Conservation (phyloP, 148 eudicot species). For the Heliosperma pusillum region DNA sequence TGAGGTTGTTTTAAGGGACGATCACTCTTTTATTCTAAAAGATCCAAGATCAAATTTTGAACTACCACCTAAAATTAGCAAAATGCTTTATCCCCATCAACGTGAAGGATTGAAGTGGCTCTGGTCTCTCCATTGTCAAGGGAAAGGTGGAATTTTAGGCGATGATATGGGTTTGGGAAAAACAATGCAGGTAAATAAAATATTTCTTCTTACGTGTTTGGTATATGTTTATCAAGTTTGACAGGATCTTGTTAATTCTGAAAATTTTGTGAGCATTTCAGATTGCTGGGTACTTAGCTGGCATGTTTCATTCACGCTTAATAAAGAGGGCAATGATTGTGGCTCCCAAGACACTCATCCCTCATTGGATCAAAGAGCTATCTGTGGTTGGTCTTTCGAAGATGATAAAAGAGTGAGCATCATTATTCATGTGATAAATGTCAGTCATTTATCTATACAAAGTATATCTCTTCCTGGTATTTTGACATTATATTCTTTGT, state of each 20-base stretch:
- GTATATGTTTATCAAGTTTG: neutral
- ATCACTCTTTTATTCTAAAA: conserved; percentile 37
- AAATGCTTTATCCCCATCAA: conserved; percentile 90
- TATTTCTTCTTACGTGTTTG: conserved; percentile 12
- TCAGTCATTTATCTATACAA: neutral
- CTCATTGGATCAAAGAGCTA: conserved; percentile 95
- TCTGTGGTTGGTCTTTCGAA: conserved; percentile 69
- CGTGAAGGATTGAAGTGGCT: conserved; percentile 97
- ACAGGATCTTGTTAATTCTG: conserved; percentile 12
- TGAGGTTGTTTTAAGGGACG: conserved; percentile 32
- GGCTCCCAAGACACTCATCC: conserved; percentile 90
- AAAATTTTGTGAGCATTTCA: conserved; percentile 24
- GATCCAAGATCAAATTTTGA: conserved; percentile 48
- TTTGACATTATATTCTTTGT: conserved; percentile 22
- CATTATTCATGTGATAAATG: conserved; percentile 5
- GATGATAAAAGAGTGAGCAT: conserved; percentile 80
- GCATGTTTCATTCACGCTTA: conserved; percentile 67
- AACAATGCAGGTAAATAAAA: conserved; percentile 86
- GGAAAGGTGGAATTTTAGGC: conserved; percentile 94
- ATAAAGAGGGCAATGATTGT: conserved; percentile 75
- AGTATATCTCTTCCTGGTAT: neutral
- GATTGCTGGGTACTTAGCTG: conserved; percentile 88
- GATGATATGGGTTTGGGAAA: conserved; percentile 99
- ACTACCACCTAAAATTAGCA: conserved; percentile 58
- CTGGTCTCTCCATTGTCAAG: conserved; percentile 92